Evolutionary conservation across 352 stramenopile genomes (phyloP).

Genomic region (Globisporangium cystogenes): DNA sequence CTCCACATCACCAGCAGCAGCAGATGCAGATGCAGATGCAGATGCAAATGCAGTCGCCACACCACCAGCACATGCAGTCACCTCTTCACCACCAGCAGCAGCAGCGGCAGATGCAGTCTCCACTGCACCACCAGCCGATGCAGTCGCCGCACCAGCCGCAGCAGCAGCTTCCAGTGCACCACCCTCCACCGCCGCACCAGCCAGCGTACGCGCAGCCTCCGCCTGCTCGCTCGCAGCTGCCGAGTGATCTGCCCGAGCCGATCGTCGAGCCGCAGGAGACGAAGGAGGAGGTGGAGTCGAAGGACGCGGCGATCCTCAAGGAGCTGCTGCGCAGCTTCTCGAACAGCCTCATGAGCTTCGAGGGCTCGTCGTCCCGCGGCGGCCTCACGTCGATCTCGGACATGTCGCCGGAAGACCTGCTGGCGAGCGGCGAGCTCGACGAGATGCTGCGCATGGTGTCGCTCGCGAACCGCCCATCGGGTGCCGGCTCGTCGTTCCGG

Average conservation of each 20-base stretch:
- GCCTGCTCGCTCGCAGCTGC: slow-evolving; percentile 14
- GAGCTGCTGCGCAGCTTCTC: slow-evolving; percentile 63
- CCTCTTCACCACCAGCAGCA: slow-evolving; percentile 4
- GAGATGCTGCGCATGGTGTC: slow-evolving; percentile 73
- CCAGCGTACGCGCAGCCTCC: slow-evolving; percentile 12
- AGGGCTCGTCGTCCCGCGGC: slow-evolving; percentile 28
- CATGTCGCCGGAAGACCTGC: slow-evolving; percentile 70
- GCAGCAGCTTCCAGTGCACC: neutral
- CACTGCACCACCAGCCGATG: too few relatives aligned
- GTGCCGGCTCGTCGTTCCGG: slow-evolving; percentile 28
- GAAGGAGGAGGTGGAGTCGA: slow-evolving; percentile 50
- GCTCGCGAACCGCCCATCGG: slow-evolving; percentile 37
- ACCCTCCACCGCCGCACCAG: slow-evolving; percentile 1
- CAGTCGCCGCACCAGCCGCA: too few relatives aligned
- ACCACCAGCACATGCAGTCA: slow-evolving; percentile 3
- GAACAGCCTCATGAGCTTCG: slow-evolving; percentile 65
- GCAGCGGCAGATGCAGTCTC: too few relatives aligned
- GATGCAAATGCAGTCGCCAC: too few relatives aligned
- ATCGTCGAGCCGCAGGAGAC: slow-evolving; percentile 59
- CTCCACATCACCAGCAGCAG: too few relatives aligned
- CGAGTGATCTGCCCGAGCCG: slow-evolving; percentile 43
- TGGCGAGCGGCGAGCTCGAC: slow-evolving; percentile 74
- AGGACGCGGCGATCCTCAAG: slow-evolving; percentile 63
- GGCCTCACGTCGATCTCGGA: slow-evolving; percentile 57
- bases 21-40: too few relatives aligned